A percentile compares a stretch with the other conserved stretches of the same genome.
Evolutionary conservation across 139 green algal genomes (phyloP).

Genomic region (Spirogloea muscicola): DNA sequence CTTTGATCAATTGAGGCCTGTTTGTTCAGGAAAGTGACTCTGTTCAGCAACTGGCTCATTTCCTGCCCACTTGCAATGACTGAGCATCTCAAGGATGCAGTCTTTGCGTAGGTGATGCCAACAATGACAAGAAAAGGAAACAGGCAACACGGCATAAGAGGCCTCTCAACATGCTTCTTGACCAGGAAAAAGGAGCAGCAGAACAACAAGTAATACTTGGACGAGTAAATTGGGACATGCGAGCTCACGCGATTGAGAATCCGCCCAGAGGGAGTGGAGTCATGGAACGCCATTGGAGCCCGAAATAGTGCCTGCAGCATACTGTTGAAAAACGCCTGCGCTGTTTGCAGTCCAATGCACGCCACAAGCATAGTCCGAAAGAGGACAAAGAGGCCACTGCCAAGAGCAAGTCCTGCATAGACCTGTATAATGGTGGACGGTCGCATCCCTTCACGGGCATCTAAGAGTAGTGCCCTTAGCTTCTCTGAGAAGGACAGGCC

Average conservation of each 20-base stretch:
- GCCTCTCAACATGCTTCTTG: too few relatives aligned
- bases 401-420: conserved; percentile 22
- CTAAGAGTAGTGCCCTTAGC: neutral
- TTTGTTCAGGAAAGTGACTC: neutral
- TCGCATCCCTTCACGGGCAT: neutral
- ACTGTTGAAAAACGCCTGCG: conserved; percentile 22
- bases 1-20: neutral
- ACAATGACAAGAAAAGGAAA: too few relatives aligned
- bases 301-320: conserved; percentile 36
- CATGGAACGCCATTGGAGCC: conserved; percentile 83
- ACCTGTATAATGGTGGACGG: conserved; percentile 6
- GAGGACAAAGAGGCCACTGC: conserved; percentile 35
- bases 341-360: conserved; percentile 8
- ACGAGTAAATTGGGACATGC: too few relatives aligned
- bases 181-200: too few relatives aligned
- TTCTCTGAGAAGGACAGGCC: neutral
- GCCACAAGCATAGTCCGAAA: conserved; percentile 11
- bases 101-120: too few relatives aligned
- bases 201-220: too few relatives aligned
- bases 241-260: conserved; percentile 77
- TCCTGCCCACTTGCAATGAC: too few relatives aligned
- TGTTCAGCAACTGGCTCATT: too few relatives aligned
- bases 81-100: too few relatives aligned
- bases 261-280: conserved; percentile 82
- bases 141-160: too few relatives aligned